phyloP scores from a whole-genome alignment of 129 eudicot species.

The Solidago caesia region DNA sequence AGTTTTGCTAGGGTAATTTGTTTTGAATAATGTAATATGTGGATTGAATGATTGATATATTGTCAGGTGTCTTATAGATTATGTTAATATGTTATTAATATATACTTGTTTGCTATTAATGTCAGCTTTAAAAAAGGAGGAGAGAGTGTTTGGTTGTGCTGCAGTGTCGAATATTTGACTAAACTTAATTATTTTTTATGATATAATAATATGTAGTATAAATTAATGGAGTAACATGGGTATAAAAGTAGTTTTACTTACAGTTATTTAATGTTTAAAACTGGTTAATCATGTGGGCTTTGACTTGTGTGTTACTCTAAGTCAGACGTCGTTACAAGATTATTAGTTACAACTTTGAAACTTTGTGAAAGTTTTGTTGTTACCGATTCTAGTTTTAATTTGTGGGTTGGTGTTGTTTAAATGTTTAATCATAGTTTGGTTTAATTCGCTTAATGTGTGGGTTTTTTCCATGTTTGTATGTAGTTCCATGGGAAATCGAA shows the following conservation, averaged over 20 bases:
- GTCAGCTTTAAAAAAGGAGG: constrained; percentile 4
- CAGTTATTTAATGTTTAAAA: neutral
- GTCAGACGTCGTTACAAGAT: neutral
- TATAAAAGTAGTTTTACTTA: neutral
- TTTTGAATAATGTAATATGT: neutral
- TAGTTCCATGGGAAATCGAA: constrained; percentile 81
- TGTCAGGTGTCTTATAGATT: constrained; percentile 2
- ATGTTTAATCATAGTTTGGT: neutral
- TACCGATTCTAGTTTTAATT: neutral
- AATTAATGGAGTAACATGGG: neutral
- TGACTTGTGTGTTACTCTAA: neutral
- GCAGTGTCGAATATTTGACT: neutral
- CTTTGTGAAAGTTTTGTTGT: neutral
- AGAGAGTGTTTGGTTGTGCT: neutral
- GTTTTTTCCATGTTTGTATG: constrained; percentile 1
- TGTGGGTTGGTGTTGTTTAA: neutral
- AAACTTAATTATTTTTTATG: neutral
- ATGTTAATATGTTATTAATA: neutral
- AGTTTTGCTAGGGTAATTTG: too few species aligned
- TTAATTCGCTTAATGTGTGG: neutral
- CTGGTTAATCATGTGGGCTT: neutral
- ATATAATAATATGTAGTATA: neutral
- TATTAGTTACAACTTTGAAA: neutral
- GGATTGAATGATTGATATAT: too few species aligned
- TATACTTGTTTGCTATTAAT: neutral